A percentile compares a stretch with the other conserved stretches of the same genome.
These are phyloP conservation scores for Tuber melanosporum DNA, from an alignment of 495 filamentous ascomycete species.

Conservation along the genomic window DNA sequence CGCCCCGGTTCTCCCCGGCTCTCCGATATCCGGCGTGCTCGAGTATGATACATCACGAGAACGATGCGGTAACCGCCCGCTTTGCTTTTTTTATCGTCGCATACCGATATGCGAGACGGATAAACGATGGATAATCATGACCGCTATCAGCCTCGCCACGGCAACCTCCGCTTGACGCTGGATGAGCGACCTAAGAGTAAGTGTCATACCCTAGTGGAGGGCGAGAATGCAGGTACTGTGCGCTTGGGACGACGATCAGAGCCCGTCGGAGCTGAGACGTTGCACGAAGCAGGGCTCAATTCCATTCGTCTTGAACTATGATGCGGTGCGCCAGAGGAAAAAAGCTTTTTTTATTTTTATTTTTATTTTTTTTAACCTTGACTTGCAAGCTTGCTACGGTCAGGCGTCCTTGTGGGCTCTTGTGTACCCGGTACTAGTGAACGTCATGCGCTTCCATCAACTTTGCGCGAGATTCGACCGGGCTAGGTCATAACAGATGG, in stretches of 20 bases:
- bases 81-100: background rate
- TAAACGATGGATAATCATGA: background rate
- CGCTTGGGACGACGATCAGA: background rate
- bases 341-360: background rate
- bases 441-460: background rate
- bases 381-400: background rate
- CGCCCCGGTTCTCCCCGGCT: background rate
- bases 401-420: background rate
- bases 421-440: background rate
- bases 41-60: background rate
- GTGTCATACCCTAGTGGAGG: background rate
- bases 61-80: background rate
- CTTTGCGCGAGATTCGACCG: background rate
- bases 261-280: background rate
- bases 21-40: background rate
- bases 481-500: background rate
- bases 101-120: background rate
- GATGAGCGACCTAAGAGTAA: background rate
- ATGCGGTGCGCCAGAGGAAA: too few species aligned
- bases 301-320: background rate
- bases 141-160: background rate
- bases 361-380: background rate
- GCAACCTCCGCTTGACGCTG: background rate
- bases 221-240: background rate
- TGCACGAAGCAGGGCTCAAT: background rate